Conservation (phyloP, 2,329 filamentous ascomycete genomes). For the Blastomyces silverae region DNA sequence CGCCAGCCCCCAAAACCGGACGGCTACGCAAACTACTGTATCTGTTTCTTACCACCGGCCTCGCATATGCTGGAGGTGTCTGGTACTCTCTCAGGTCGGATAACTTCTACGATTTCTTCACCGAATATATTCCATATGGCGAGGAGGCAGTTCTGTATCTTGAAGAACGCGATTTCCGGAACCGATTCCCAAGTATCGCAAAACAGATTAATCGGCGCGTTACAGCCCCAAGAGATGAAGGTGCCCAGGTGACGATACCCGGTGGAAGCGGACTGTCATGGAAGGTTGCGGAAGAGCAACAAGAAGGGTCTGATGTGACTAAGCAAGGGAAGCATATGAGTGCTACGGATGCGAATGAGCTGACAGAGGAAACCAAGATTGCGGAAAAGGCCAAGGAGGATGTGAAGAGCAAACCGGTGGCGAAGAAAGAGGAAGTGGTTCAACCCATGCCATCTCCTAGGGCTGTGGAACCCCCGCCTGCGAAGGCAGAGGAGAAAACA, state of each 20-base stretch:
- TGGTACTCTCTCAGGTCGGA: slow-evolving; percentile 91
- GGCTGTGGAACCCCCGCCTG: slow-evolving; percentile 26
- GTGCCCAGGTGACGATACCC: slow-evolving; percentile 72
- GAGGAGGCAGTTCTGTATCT: slow-evolving; percentile 93
- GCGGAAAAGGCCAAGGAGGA: slow-evolving; percentile 28
- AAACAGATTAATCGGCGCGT: slow-evolving; percentile 42
- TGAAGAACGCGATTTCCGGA: slow-evolving; percentile 88
- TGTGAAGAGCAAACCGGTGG: slow-evolving; percentile 17
- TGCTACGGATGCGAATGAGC: slow-evolving; percentile 28
- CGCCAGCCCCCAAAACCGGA: slow-evolving; percentile 54
- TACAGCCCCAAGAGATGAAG: slow-evolving; percentile 43
- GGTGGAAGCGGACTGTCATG: slow-evolving; percentile 80
- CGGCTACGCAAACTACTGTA: slow-evolving; percentile 72
- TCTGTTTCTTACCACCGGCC: slow-evolving; percentile 64
- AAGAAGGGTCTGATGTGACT: slow-evolving; percentile 53
- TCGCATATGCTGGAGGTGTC: slow-evolving; percentile 80
- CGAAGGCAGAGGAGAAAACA: slow-evolving; percentile 25
- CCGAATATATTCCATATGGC: slow-evolving; percentile 88
- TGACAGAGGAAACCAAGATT: slow-evolving; percentile 16
- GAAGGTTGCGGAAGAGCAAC: slow-evolving; percentile 60
- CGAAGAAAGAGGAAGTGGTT: slow-evolving; percentile 26
- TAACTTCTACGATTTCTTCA: slow-evolving; percentile 99
- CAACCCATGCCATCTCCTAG: slow-evolving; percentile 33
- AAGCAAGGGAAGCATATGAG: slow-evolving; percentile 47
- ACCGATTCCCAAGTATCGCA: slow-evolving; percentile 62